phyloP scores from a whole-genome alignment of 2,329 filamentous ascomycete species.

The Penicillium sp. region DNA sequence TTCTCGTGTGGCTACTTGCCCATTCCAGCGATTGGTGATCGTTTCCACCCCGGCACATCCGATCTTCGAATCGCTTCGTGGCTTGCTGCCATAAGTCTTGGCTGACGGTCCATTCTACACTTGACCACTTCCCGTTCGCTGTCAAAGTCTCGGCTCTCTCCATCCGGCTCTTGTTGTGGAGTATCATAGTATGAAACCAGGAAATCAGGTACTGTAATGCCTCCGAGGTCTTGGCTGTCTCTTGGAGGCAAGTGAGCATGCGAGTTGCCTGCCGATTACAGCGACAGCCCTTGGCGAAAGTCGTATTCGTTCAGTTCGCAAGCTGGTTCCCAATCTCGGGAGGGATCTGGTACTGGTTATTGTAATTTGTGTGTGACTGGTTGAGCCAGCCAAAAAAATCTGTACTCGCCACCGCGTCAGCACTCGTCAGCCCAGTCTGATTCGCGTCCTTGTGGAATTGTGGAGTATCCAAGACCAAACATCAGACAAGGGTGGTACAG shows the following conservation, averaged over 20 bases:
- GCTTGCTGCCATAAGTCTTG: neutral
- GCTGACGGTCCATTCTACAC: neutral
- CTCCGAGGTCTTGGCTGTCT: neutral
- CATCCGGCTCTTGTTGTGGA: neutral
- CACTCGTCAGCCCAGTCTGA: neutral
- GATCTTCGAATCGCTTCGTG: neutral
- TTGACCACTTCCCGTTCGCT: neutral
- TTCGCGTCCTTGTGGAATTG: neutral
- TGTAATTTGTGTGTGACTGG: neutral
- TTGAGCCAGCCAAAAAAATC: neutral
- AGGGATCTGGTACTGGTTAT: neutral
- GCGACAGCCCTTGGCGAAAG: neutral
- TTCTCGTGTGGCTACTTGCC: slow-evolving; percentile 21
- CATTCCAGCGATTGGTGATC: slow-evolving; percentile 5
- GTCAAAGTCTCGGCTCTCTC: neutral
- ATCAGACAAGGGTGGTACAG: neutral
- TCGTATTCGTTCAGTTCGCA: slow-evolving; percentile 1
- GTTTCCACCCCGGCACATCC: slow-evolving; percentile 6
- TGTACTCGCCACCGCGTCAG: neutral
- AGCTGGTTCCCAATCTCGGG: neutral
- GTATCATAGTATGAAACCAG: neutral
- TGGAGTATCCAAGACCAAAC: neutral
- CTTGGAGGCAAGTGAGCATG: neutral
- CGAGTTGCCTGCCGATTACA: neutral
- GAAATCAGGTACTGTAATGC: neutral